These are phyloP conservation scores for Emiliania huxleyi DNA, from an alignment of 78 protist species.

Conservation along the genomic window DNA sequence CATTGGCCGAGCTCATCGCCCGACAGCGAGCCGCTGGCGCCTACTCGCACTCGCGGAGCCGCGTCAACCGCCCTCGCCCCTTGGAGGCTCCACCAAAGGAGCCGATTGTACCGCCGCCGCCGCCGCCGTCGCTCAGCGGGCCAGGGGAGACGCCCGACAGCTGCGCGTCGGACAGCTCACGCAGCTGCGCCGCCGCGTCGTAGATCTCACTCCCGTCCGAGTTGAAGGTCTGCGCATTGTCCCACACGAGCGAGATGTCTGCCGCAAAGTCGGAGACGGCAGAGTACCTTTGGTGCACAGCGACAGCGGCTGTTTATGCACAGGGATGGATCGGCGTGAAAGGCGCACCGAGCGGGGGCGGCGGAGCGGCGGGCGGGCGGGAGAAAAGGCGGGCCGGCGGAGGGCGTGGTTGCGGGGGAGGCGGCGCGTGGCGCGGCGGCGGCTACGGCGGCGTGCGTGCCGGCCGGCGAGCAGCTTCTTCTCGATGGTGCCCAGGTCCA, in stretches of 20 bases:
- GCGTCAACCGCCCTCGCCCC: too few relatives aligned
- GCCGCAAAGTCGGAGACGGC: background rate
- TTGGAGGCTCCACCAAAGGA: too few relatives aligned
- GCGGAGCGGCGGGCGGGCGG: too few relatives aligned
- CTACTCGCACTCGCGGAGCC: background rate
- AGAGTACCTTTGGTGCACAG: too few relatives aligned
- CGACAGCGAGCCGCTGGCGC: background rate
- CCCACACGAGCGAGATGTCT: background rate
- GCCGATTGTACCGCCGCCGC: too few relatives aligned
- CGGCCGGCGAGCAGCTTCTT: background rate
- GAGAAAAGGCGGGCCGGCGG: too few relatives aligned
- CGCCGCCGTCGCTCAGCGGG: background rate
- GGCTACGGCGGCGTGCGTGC: too few relatives aligned
- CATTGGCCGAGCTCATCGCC: background rate
- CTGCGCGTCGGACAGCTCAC: background rate
- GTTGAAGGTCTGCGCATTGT: slow-evolving; percentile 21
- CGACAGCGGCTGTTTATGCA: background rate
- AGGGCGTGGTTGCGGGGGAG: too few relatives aligned
- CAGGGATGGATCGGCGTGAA: background rate
- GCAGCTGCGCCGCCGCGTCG: background rate
- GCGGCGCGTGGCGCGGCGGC: too few relatives aligned
- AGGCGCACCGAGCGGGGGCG: background rate
- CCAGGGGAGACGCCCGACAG: background rate
- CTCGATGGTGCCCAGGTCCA: slow-evolving; percentile 57
- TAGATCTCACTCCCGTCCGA: slow-evolving; percentile 22